These are phyloP conservation scores for Ascochyta lentis DNA, from an alignment of 2,329 filamentous ascomycete genomes.

Conservation along the genomic window DNA sequence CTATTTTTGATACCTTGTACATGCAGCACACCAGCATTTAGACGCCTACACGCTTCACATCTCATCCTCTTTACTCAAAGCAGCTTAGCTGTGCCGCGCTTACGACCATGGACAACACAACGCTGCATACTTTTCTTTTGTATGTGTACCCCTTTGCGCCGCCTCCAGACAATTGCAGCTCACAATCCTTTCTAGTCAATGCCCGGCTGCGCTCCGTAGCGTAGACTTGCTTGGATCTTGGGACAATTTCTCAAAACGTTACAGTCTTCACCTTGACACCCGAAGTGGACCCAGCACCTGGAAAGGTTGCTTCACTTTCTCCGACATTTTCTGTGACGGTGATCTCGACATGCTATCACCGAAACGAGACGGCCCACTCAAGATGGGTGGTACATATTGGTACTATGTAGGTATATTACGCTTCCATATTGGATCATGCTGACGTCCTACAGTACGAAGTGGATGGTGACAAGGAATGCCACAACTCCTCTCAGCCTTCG, in stretches of 20 bases:
- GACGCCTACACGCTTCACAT: conserved; percentile 37
- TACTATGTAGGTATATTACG: conserved; percentile 75
- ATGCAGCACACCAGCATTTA: conserved; percentile 27
- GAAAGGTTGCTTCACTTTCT: conserved; percentile 87
- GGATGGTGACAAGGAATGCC: conserved; percentile 78
- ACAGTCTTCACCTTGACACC: conserved; percentile 81
- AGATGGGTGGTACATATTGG: conserved; percentile 93
- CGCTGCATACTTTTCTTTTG: conserved; percentile 68
- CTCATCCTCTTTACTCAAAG: conserved; percentile 36
- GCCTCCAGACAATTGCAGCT: conserved; percentile 27
- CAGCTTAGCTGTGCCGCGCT: conserved; percentile 35
- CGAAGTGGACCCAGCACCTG: conserved; percentile 78
- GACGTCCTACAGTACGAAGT: conserved; percentile 73
- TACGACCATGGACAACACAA: conserved; percentile 55
- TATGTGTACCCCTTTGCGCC: conserved; percentile 38
- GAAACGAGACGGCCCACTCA: conserved; percentile 78
- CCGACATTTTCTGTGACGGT: conserved; percentile 84
- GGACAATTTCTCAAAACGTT: conserved; percentile 86
- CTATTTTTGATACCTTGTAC: conserved; percentile 40
- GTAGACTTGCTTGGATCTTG: conserved; percentile 89
- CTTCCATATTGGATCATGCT: conserved; percentile 10
- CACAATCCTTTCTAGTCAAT: conserved; percentile 40
- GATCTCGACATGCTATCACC: conserved; percentile 59
- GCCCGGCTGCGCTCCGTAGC: conserved; percentile 60
- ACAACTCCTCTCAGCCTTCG: conserved; percentile 73